Base-by-base conservation (phyloP, 2,329 filamentous ascomycete species). In the Alternaria postmessia region DNA sequence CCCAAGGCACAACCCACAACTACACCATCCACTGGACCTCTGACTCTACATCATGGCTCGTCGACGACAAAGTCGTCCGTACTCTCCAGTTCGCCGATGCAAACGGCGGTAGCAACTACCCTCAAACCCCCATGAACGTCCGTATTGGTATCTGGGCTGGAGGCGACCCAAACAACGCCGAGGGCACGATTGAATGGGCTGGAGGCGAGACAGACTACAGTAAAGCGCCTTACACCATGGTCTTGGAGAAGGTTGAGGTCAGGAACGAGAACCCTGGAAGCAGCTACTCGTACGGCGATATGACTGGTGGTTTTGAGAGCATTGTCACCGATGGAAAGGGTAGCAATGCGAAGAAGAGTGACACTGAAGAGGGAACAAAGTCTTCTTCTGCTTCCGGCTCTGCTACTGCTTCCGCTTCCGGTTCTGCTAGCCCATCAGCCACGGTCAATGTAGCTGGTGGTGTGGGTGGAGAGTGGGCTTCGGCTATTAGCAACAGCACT, bases 1-100 rank as follows among this genome's bases (percentile, higher is more conserved):
- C 89, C 30, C 86, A 86, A 70, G 79, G 81, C 39, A 84, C 86
- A 51, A 63, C 59, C 3, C 88, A 91, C 83, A 91, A 85, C 61
- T 92, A 91, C 81, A 90, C 89, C 16, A 82, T 87, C 42, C 80
- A 86, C 57, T 93, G 91, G 91, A 92, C 87, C 16, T 80, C 84
- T 63, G 85, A 88, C 0, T 78, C 81, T 57, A 80, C 92, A 16
- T 82, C 87, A 51, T 93, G 86, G 84, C 86, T 83, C 70, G 87
- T 94, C 53, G 91, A 95, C 68, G 87, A 87, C 62, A 78, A 79
- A 2, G 82, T 85, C 4, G 83, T 91, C 52, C 87, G 91, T 57
- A 87, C 85, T 0, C 81, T 91, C 9, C 70, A 81, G 2, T 85
- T 87, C 53, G 79, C 79, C 18, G 86, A 89, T 46, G 54, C 36